Conservation (phyloP, 768 basidiomycete genomes). For the Lentinula lateritia region DNA sequence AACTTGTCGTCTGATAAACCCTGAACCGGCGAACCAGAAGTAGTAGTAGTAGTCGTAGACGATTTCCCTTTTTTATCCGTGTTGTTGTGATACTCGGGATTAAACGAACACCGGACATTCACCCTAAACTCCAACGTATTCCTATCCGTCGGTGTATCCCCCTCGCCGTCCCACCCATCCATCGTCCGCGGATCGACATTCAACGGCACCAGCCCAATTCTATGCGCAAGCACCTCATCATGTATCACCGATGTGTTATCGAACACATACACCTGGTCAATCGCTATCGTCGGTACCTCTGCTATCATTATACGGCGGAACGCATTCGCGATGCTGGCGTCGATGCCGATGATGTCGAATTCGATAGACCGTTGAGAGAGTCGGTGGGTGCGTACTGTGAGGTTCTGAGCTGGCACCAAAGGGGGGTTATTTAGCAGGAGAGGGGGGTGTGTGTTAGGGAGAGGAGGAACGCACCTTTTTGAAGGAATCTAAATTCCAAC, state of each 20-base stretch:
- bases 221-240: slow-evolving; percentile 89
- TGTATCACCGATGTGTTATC: slow-evolving; percentile 93
- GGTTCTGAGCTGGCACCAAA: slow-evolving; percentile 45
- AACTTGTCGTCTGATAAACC: slow-evolving; percentile 31
- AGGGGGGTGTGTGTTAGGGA: background rate
- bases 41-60: too few relatives aligned
- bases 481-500: slow-evolving; percentile 77
- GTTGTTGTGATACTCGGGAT: slow-evolving; percentile 14
- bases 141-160: slow-evolving; percentile 70
- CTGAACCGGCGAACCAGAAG: slow-evolving; percentile 35
- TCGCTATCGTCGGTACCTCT: slow-evolving; percentile 90
- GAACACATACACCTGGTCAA: slow-evolving; percentile 89
- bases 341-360: slow-evolving; percentile 93
- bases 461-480: slow-evolving; percentile 47
- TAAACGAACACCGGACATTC: slow-evolving; percentile 59
- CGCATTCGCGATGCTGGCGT: slow-evolving; percentile 95
- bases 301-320: slow-evolving; percentile 89
- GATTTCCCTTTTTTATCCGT: slow-evolving; percentile 42
- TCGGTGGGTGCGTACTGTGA: slow-evolving; percentile 69
- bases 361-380: slow-evolving; percentile 83
- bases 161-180: slow-evolving; percentile 42
- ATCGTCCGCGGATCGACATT: slow-evolving; percentile 78
- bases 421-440: background rate
- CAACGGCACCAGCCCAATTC: slow-evolving; percentile 89
- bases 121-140: slow-evolving; percentile 90